These are phyloP conservation scores for Fusarium devonianum DNA, from an alignment of 2,329 filamentous ascomycete genomes.

Conservation along the genomic window DNA sequence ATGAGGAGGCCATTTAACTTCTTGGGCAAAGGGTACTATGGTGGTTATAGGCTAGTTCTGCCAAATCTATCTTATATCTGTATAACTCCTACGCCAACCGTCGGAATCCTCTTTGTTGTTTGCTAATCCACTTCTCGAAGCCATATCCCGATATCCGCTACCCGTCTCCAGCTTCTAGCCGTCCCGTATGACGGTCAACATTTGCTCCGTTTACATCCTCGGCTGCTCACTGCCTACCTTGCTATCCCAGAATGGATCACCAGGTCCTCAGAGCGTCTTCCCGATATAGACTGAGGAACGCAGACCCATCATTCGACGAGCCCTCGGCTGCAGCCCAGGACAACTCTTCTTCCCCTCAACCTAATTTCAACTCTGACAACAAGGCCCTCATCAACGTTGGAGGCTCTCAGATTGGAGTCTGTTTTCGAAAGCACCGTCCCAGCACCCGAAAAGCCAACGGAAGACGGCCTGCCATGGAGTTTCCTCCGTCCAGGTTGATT, in stretches of 20 bases:
- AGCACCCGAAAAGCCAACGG: background rate
- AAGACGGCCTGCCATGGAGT: conserved; percentile 13
- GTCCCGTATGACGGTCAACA: conserved; percentile 3
- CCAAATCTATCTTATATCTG: too few species aligned
- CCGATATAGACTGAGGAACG: background rate
- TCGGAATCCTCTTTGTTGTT: conserved; percentile 9
- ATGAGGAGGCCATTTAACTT: background rate
- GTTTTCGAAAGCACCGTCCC: background rate
- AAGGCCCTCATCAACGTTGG: background rate
- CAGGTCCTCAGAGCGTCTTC: background rate
- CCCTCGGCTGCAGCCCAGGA: conserved; percentile 3
- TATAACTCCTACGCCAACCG: background rate
- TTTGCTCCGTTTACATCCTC: background rate
- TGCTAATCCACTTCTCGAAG: conserved; percentile 25
- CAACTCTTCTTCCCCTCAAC: conserved; percentile 5
- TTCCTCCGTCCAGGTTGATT: background rate
- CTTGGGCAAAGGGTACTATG: too few species aligned
- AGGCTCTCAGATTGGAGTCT: conserved; percentile 1
- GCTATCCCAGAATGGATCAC: conserved; percentile 2
- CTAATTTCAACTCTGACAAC: background rate
- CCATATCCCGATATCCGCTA: conserved; percentile 6
- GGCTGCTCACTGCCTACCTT: background rate
- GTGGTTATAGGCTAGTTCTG: too few species aligned
- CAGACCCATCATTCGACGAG: background rate
- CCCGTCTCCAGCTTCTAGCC: background rate